Evolutionary conservation across 768 basidiomycete genomes (phyloP).

Genomic region (Lentinus brumalis): DNA sequence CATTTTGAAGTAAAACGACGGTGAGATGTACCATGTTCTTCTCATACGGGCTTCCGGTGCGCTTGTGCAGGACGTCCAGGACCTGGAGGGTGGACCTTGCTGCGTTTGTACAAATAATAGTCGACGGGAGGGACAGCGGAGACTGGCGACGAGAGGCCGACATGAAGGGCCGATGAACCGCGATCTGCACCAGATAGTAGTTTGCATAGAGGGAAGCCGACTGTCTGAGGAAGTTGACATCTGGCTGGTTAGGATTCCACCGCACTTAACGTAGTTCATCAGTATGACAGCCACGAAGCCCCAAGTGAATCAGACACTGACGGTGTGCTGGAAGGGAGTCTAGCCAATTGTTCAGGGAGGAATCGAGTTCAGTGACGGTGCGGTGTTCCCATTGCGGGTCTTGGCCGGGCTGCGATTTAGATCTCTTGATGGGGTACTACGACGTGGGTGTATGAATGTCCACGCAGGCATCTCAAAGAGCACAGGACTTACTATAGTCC

Average conservation of each 20-base stretch:
- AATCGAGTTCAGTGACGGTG: slow-evolving; percentile 72
- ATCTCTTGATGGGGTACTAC: slow-evolving; percentile 74
- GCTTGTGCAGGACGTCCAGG: slow-evolving; percentile 49
- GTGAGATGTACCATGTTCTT: slow-evolving; percentile 6
- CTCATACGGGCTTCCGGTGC: neutral
- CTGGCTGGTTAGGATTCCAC: slow-evolving; percentile 39
- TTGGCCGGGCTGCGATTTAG: slow-evolving; percentile 53
- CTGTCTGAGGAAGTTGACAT: slow-evolving; percentile 30
- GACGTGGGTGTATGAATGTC: neutral
- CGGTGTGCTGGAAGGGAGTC: slow-evolving; percentile 65
- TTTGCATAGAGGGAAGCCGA: slow-evolving; percentile 37
- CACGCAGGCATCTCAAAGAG: neutral
- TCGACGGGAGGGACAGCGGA: slow-evolving; percentile 53
- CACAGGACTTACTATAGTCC: slow-evolving; percentile 53
- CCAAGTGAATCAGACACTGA: slow-evolving; percentile 20
- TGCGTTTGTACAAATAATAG: slow-evolving; percentile 84
- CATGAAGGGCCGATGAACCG: slow-evolving; percentile 79
- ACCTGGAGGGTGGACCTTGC: slow-evolving; percentile 76
- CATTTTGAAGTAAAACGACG: too few relatives aligned
- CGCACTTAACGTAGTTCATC: slow-evolving; percentile 18
- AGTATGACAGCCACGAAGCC: slow-evolving; percentile 15
- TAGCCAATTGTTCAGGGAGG: slow-evolving; percentile 77
- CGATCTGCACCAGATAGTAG: slow-evolving; percentile 56
- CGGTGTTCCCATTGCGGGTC: slow-evolving; percentile 62
- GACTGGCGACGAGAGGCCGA: slow-evolving; percentile 54